phyloP scores from a whole-genome alignment of 1,139 yeast genomes.

The Hansenula sp. region DNA sequence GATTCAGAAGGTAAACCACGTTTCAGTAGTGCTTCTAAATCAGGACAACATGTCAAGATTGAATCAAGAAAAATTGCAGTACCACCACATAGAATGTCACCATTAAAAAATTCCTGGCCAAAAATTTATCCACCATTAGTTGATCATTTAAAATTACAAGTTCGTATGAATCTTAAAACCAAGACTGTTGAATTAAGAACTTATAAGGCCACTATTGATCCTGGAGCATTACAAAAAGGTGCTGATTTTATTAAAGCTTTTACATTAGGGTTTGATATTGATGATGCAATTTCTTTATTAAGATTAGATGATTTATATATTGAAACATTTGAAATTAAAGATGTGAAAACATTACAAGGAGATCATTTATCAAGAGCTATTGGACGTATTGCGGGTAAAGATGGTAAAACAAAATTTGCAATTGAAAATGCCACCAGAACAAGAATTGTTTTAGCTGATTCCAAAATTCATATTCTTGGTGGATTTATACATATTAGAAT shows the following conservation, averaged over 20 bases:
- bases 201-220: conserved; percentile 76
- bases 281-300: conserved; percentile 91
- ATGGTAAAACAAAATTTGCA: conserved; percentile 97
- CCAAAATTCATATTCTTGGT: conserved; percentile 93
- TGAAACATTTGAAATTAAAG: conserved; percentile 95
- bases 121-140: conserved; percentile 95
- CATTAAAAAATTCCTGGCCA: conserved; percentile 84
- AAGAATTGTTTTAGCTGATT: conserved; percentile 93
- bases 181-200: conserved; percentile 87
- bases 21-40: conserved; percentile 67
- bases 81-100: conserved; percentile 96
- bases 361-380: conserved; percentile 98
- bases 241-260: conserved; percentile 95
- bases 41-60: conserved; percentile 68
- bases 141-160: conserved; percentile 90
- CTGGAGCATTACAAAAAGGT: conserved; percentile 94
- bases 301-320: conserved; percentile 94
- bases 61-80: conserved; percentile 88
- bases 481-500: conserved; percentile 95
- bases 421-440: conserved; percentile 98
- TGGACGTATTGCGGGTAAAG: conserved; percentile 99
- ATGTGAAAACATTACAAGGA: conserved; percentile 90
- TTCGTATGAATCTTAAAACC: conserved; percentile 86
- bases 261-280: conserved; percentile 92
- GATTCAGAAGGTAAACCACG: conserved; percentile 91